A percentile compares a stretch with the other conserved stretches of the same genome.
These are phyloP conservation scores for Cladosporium colombiae DNA, from an alignment of 2,329 filamentous ascomycete genomes.

Conservation along the genomic window DNA sequence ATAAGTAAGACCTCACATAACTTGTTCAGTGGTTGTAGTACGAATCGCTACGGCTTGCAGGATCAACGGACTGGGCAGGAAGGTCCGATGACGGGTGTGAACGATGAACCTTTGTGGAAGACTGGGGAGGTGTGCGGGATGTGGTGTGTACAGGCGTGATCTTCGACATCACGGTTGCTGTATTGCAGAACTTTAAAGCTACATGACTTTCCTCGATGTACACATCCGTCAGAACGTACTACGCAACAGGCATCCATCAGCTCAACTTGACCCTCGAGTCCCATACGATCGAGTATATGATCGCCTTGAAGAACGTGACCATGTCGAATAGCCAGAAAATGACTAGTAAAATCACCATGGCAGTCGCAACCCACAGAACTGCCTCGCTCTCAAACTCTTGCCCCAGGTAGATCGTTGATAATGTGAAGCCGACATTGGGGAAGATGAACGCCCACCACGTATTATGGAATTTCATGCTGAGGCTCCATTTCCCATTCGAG, in stretches of 20 bases:
- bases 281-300: constrained; percentile 47
- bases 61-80: too few relatives aligned
- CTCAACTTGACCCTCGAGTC: constrained; percentile 13
- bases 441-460: constrained; percentile 66
- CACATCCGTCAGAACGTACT: too few relatives aligned
- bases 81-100: too few relatives aligned
- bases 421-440: constrained; percentile 64
- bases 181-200: too few relatives aligned
- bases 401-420: constrained; percentile 60
- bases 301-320: constrained; percentile 53
- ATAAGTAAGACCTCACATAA: too few relatives aligned
- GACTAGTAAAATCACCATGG: constrained; percentile 58
- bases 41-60: too few relatives aligned
- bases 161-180: too few relatives aligned
- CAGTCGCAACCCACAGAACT: constrained; percentile 56
- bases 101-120: too few relatives aligned
- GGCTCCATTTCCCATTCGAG: neutral
- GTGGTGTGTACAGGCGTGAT: too few relatives aligned
- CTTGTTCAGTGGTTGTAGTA: too few relatives aligned
- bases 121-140: too few relatives aligned
- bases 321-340: constrained; percentile 56
- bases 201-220: too few relatives aligned
- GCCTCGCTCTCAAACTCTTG: constrained; percentile 51
- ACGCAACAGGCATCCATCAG: neutral
- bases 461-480: constrained; percentile 44